Conservation (phyloP, 441 rosid species). For the Populus tomentosa region DNA sequence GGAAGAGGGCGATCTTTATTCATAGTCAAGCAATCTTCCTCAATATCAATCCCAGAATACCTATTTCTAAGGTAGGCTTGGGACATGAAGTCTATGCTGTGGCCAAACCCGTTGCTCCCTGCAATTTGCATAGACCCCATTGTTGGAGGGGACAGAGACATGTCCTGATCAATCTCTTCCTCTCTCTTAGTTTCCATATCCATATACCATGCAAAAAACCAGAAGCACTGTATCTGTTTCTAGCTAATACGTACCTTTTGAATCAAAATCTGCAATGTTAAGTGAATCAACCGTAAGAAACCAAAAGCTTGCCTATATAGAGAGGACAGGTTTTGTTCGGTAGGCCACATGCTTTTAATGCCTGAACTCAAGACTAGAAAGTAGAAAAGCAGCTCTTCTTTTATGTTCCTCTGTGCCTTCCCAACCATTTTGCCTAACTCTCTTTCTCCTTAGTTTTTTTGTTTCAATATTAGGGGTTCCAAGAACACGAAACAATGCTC, state of each 20-base stretch:
- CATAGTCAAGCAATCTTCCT: slow-evolving; percentile 35
- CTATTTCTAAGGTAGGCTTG: slow-evolving; percentile 69
- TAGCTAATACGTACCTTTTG: slow-evolving; percentile 5
- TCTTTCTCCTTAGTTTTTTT: not conserved
- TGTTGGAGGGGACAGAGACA: slow-evolving; percentile 48
- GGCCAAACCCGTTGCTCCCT: slow-evolving; percentile 71
- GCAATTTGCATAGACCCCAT: slow-evolving; percentile 72
- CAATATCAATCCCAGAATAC: slow-evolving; percentile 61
- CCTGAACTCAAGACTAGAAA: not conserved
- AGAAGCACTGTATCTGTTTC: not conserved
- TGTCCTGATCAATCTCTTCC: slow-evolving; percentile 46
- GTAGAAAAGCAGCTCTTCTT: not conserved
- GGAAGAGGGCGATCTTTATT: slow-evolving; percentile 67
- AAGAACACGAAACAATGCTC: slow-evolving; percentile 20
- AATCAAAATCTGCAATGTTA: slow-evolving; percentile 14
- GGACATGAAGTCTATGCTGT: slow-evolving; percentile 73
- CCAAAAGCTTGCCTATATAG: slow-evolving; percentile 50
- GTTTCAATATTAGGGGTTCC: slow-evolving; percentile 18
- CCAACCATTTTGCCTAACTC: not conserved
- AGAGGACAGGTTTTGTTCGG: slow-evolving; percentile 41
- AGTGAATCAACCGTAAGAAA: slow-evolving; percentile 59
- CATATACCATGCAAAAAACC: not conserved
- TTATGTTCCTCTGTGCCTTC: not conserved
- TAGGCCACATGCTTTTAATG: slow-evolving; percentile 73
- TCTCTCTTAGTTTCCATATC: slow-evolving; percentile 57